Evolutionary conservation across 345 rosid genomes (phyloP), one percentile per base, ranked within the genome.

Genomic region (Theobroma cacao): DNA sequence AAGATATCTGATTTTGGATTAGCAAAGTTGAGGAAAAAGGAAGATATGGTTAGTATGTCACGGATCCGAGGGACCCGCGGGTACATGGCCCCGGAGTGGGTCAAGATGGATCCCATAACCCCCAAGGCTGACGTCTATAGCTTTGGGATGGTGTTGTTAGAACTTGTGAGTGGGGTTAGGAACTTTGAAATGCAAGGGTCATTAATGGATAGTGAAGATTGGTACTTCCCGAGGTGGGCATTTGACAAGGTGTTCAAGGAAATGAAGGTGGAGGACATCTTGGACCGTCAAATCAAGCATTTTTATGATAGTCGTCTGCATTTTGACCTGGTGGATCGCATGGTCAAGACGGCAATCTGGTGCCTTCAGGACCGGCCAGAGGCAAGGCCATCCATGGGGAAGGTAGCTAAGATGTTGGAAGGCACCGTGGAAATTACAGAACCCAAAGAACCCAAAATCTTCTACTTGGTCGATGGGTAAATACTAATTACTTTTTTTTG

Each of bases 271-370:
- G 93, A 91, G 66, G 93, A 89, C 83, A 86, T 91, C 26, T 70
- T 91, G 80, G 95, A 91, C 79, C 76, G 86, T 5, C 90, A 82
- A 14, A 87, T 89, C 24, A 89, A 89, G 87, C 86, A 85, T 34
- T 83, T 84, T 2, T 89, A 85, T 52, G 93, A 91, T 52, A 71
- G 70, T 3, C 82, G 77, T 56, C 1, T 81, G 50, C 95, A 91
- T 71, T 86, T 88, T 67, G 91, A 88, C 20, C 81, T 84, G 87
- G 85, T 91, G 34, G 85, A 89, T 81, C 82, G 95, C 72, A 91
- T 89, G 93, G 95, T 91, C 78, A 88, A 91, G 82, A 89, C 91
- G 0, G 91, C 93, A 2, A 86, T 91, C 84, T 91, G 95, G 95
- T 89, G 93, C 84, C 89, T 91, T 7, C 95, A 91, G 78, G 93